These are phyloP conservation scores for Mycena vitilis DNA, from an alignment of 768 basidiomycete species.

Conservation along the genomic window DNA sequence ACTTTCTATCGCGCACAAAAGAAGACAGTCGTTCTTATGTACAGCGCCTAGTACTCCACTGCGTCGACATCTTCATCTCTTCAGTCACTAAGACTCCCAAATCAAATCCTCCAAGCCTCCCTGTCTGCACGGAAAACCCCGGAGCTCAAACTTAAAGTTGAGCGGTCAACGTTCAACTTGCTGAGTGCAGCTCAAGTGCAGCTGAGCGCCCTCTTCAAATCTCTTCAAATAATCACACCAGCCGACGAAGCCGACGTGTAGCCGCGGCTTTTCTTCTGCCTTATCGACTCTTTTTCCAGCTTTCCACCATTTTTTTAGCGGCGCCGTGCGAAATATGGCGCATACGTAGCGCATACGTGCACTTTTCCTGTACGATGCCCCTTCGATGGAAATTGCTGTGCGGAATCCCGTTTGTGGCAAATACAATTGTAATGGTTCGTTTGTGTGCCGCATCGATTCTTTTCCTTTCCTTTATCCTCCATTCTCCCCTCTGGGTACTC, in stretches of 20 bases:
- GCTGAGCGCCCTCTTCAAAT: slow-evolving; percentile 5
- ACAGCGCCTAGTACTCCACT: no score
- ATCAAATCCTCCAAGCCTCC: slow-evolving; percentile 19
- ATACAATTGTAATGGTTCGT: slow-evolving; percentile 15
- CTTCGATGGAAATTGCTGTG: neutral
- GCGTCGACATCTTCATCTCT: neutral
- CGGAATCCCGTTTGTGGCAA: neutral
- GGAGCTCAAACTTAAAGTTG: slow-evolving; percentile 24
- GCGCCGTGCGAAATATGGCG: neutral
- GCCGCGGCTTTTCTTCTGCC: slow-evolving; percentile 20
- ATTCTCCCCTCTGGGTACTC: slow-evolving; percentile 12
- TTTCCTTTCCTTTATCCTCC: slow-evolving; percentile 14
- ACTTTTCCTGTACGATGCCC: neutral
- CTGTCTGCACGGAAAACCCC: slow-evolving; percentile 22
- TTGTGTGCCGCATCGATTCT: neutral
- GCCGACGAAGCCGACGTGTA: neutral
- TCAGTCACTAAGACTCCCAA: neutral
- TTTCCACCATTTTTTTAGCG: neutral
- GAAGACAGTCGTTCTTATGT: no score
- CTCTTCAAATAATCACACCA: neutral
- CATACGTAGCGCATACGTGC: no score
- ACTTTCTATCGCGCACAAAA: no score
- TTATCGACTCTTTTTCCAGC: neutral
- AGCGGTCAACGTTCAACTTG: neutral
- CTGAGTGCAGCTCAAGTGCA: no score